These are phyloP conservation scores for Lojkania enalia DNA, from an alignment of 2,329 filamentous ascomycete genomes.

Conservation along the genomic window DNA sequence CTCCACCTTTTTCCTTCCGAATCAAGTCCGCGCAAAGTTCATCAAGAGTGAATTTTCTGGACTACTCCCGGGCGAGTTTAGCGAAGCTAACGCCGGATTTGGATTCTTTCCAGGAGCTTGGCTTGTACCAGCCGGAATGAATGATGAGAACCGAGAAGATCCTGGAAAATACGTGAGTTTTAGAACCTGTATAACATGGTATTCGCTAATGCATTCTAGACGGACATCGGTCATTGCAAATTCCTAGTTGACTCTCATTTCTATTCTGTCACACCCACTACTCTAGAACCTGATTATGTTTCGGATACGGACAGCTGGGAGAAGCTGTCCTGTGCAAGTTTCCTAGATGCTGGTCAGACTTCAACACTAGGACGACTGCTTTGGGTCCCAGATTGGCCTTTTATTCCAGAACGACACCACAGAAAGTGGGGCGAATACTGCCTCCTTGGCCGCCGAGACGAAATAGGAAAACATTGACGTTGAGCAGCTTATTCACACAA, in stretches of 20 bases:
- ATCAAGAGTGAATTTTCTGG: constrained; percentile 88
- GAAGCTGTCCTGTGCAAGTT: constrained; percentile 70
- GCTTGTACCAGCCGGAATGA: constrained; percentile 81
- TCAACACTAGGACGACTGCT: constrained; percentile 73
- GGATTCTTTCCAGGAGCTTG: constrained; percentile 83
- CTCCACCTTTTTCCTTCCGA: constrained; percentile 85
- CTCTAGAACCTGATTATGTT: constrained; percentile 79
- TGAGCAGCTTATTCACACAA: no score
- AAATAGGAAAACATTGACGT: no score
- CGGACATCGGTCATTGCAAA: constrained; percentile 71
- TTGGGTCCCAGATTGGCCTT: constrained; percentile 74
- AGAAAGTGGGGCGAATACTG: constrained; percentile 90
- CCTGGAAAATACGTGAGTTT: constrained; percentile 74
- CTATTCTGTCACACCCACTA: constrained; percentile 61
- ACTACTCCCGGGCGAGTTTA: constrained; percentile 87
- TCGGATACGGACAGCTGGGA: constrained; percentile 78
- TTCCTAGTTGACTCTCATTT: constrained; percentile 90
- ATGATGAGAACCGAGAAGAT: constrained; percentile 88
- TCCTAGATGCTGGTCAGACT: constrained; percentile 79
- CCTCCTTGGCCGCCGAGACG: no score
- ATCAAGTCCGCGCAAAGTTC: constrained; percentile 84
- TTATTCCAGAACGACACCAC: constrained; percentile 70
- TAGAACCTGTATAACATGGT: no score
- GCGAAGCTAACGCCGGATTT: constrained; percentile 69
- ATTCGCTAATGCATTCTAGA: constrained; percentile 45